Evolutionary conservation across 2,329 filamentous ascomycete species (phyloP), one percentile per base, ranked within the genome.

Genomic region (Penicillium sclerotigenum): DNA sequence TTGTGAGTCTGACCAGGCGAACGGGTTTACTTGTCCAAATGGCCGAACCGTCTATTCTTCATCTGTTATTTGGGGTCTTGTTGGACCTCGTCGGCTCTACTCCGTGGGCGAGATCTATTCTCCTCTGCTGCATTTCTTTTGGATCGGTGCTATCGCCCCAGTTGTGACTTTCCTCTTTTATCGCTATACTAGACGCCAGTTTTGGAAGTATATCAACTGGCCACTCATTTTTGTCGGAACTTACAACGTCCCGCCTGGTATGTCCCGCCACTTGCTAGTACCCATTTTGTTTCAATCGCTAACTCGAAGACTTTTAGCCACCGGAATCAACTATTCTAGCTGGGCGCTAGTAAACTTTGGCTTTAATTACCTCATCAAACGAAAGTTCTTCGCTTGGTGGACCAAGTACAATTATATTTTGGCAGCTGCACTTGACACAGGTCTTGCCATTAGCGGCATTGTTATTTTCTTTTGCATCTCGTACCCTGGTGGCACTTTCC

Each of bases 281-380:
- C 1, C 3, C 29, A 10, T 18, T 26, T 29, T 31, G n/a, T 22
- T 29, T 36, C 26, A 26, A 18, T 46, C 42, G 20, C 38, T 52
- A 26, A 60, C 33, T 28, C 14, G 34, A 37, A n/a, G 26, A 16
- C n/a, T n/a, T 38, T 26, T 31, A 63, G 70, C 69, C 20, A 73
- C 71, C 24, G 68, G 68, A 26, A 70, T 73, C 45, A 72, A 71
- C 47, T 72, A 71, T 49, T 71, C 70, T n/a, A 69, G 67, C 53
- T 71, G 69, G 68, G 68, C 66, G 4, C 57, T 73, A 14, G 69
- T 73, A 41, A 74, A 74, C 34, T 95, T 88, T 70, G 73, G 87
- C 58, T 52, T 52, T 22, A 31, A 36, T 20, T 20, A 28, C 33
- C 40, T 49, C n/a, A 82, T 95, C 67, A 85, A 87, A 29, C 59